phyloP scores from a whole-genome alignment of 2,329 filamentous ascomycete species.

The Ploettnerulaceae sp. region DNA sequence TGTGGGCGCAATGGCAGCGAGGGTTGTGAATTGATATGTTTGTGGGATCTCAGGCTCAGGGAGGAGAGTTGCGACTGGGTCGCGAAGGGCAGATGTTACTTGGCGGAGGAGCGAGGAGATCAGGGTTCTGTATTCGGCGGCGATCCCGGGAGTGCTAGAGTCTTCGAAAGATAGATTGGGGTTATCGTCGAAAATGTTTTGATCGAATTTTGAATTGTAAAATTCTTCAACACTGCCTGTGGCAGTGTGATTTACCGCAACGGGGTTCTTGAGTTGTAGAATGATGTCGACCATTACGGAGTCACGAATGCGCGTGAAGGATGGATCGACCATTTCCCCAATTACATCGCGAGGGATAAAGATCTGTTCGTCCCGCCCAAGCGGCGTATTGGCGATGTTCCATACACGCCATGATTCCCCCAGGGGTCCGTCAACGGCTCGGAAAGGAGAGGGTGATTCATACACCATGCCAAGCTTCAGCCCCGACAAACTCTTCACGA shows the following conservation, averaged over 20 bases:
- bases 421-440: constrained; percentile 33
- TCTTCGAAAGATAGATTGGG: constrained; percentile 18
- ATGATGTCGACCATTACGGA: constrained; percentile 68
- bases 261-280: constrained; percentile 41
- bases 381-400: constrained; percentile 71
- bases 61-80: constrained; percentile 38
- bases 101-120: constrained; percentile 45
- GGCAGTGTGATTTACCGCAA: constrained; percentile 19
- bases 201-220: constrained; percentile 19
- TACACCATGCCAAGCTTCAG: constrained; percentile 63
- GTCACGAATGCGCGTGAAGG: constrained; percentile 76
- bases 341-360: constrained; percentile 73
- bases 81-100: constrained; percentile 46
- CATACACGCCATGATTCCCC: constrained; percentile 64
- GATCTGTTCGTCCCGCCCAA: constrained; percentile 85
- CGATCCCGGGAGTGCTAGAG: constrained; percentile 20
- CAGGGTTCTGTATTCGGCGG: constrained; percentile 34
- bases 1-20: constrained; percentile 46
- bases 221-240: constrained; percentile 21
- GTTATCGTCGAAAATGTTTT: constrained; percentile 18
- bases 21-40: constrained; percentile 29
- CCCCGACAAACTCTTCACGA: constrained; percentile 49
- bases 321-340: constrained; percentile 72
- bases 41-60: constrained; percentile 33
- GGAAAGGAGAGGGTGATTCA: constrained; percentile 43